phyloP scores from a whole-genome alignment of 257 asterid genomes.

The Nicotiana undulata region DNA sequence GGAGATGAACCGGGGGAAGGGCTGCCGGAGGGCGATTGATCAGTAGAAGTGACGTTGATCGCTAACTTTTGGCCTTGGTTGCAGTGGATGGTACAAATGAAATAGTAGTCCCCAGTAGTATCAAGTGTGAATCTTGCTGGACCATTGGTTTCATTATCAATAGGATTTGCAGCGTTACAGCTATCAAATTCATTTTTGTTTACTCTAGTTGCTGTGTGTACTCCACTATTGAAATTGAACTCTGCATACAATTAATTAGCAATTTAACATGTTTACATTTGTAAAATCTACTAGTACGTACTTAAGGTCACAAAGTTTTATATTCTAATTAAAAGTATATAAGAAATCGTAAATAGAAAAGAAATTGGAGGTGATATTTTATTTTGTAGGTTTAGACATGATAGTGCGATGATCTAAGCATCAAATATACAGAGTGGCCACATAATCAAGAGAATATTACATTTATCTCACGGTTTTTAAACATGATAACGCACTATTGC shows the following conservation, averaged over 20 bases:
- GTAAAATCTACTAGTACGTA: background rate
- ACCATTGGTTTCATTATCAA: slow-evolving; percentile 1
- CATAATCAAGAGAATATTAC: background rate
- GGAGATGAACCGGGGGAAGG: slow-evolving; percentile 6
- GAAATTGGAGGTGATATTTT: too few species aligned
- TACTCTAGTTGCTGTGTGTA: slow-evolving; percentile 18
- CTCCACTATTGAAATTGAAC: slow-evolving; percentile 20
- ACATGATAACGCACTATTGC: background rate
- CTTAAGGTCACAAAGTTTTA: background rate
- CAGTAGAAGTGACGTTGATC: background rate
- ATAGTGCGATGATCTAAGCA: too few species aligned
- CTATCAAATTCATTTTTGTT: slow-evolving; percentile 10
- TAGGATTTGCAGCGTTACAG: slow-evolving; percentile 9
- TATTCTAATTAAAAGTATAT: too few species aligned
- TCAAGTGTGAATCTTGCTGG: slow-evolving; percentile 20
- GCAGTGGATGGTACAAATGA: slow-evolving; percentile 18
- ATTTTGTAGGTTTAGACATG: too few species aligned
- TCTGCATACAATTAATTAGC: slow-evolving; percentile 9
- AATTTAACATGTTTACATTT: background rate
- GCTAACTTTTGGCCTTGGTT: slow-evolving; percentile 15
- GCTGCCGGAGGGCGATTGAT: background rate
- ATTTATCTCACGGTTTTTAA: too few species aligned
- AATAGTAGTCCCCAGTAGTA: slow-evolving; percentile 17
- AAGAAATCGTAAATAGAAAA: too few species aligned
- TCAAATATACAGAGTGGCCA: background rate